phyloP scores from a whole-genome alignment of 139 green algal species.

The Pleodorina starrii region DNA sequence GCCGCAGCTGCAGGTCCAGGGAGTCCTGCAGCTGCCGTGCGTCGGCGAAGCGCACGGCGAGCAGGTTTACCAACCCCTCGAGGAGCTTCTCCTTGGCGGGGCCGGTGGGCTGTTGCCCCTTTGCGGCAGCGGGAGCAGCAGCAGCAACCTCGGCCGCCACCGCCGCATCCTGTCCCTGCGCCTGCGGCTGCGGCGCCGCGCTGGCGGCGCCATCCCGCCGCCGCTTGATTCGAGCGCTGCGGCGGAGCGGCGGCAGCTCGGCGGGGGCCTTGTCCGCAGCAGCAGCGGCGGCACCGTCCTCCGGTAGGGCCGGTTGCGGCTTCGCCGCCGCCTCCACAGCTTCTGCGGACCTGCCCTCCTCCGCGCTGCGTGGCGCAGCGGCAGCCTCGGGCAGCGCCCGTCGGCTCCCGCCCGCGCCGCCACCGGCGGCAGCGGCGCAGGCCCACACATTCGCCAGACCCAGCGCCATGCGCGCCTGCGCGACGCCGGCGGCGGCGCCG shows the following conservation, averaged over 20 bases:
- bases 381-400: no score
- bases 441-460: conserved; percentile 21
- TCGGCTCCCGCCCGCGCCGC: neutral
- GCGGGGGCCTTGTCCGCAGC: neutral
- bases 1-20: neutral
- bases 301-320: neutral
- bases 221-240: conserved; percentile 37
- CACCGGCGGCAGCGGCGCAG: neutral
- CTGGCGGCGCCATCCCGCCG: neutral
- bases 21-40: neutral
- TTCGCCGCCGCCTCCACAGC: neutral
- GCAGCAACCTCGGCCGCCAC: neutral
- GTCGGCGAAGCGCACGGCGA: conserved; percentile 14
- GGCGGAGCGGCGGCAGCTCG: neutral
- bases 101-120: neutral
- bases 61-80: neutral
- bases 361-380: neutral
- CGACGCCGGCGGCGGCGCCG: neutral
- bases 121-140: neutral
- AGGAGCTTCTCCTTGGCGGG: neutral
- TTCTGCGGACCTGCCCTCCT: neutral
- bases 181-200: neutral
- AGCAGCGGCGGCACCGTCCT: neutral
- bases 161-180: neutral
- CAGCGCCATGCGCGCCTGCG: conserved; percentile 24